Conservation (phyloP, 2,329 filamentous ascomycete genomes). For the Diaporthe batatas region DNA sequence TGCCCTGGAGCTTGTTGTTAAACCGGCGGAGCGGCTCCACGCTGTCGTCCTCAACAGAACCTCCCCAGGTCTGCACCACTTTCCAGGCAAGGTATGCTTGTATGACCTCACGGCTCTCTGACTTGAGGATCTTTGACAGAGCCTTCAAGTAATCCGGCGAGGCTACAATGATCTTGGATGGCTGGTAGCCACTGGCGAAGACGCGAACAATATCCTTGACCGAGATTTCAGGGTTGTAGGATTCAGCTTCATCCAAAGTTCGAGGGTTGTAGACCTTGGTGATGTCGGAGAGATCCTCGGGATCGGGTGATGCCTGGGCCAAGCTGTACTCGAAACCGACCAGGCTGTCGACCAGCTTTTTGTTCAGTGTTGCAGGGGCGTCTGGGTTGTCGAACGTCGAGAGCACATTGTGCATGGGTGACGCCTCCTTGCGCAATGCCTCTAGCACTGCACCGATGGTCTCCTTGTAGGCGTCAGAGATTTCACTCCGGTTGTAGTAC, state of each 20-base stretch:
- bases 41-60: constrained; percentile 69
- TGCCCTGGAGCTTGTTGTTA: constrained; percentile 70
- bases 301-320: constrained; percentile 42
- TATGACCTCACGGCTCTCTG: constrained; percentile 64
- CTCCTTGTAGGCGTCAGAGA: constrained; percentile 64
- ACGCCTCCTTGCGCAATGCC: constrained; percentile 39
- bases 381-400: constrained; percentile 47
- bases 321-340: constrained; percentile 45
- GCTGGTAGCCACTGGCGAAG: constrained; percentile 32
- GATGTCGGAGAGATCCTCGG: constrained; percentile 43
- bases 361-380: constrained; percentile 44
- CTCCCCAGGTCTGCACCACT: constrained; percentile 71
- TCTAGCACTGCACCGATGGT: constrained; percentile 57
- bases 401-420: constrained; percentile 4
- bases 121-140: constrained; percentile 66
- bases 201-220: constrained; percentile 43
- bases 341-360: constrained; percentile 48
- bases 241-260: constrained; percentile 38
- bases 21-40: constrained; percentile 72
- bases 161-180: constrained; percentile 39
- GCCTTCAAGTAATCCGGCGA: constrained; percentile 70
- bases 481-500: constrained; percentile 68
- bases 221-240: constrained; percentile 41
- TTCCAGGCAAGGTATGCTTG: constrained; percentile 77
- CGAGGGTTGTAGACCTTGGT: constrained; percentile 42